Percentiles rank a stretch among this genome's conserved stretches.
phyloP scores from a whole-genome alignment of 2,329 filamentous ascomycete species.

The Fusarium goolgardi region DNA sequence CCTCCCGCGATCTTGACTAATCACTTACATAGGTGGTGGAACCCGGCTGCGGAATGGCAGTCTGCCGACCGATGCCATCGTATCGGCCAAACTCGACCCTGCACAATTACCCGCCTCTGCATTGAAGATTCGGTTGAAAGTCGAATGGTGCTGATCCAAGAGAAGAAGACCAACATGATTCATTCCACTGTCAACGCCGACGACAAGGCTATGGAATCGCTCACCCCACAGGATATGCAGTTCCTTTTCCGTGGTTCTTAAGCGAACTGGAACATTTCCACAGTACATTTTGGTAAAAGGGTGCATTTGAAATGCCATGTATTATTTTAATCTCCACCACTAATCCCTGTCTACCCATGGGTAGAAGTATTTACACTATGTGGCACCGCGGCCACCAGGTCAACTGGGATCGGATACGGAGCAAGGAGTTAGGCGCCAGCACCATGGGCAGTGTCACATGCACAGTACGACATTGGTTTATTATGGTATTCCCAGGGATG shows the following conservation, averaged over 20 bases:
- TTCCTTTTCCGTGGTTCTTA: slow-evolving; percentile 86
- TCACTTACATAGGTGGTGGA: slow-evolving; percentile 83
- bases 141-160: slow-evolving; percentile 93
- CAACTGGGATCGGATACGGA: slow-evolving; percentile 11
- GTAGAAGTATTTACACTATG: slow-evolving; percentile 8
- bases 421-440: slow-evolving; percentile 17
- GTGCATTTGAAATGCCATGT: background rate
- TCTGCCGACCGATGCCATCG: slow-evolving; percentile 93
- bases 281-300: background rate
- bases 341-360: background rate
- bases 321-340: background rate
- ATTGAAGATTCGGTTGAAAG: slow-evolving; percentile 98
- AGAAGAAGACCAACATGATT: slow-evolving; percentile 99
- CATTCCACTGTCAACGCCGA: slow-evolving; percentile 96
- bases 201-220: slow-evolving; percentile 87
- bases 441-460: background rate
- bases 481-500: slow-evolving; percentile 1
- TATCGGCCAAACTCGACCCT: slow-evolving; percentile 93
- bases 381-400: slow-evolving; percentile 5
- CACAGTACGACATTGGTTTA: background rate
- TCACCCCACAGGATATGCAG: slow-evolving; percentile 92
- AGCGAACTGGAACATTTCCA: slow-evolving; percentile 15
- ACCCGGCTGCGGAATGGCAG: slow-evolving; percentile 99
- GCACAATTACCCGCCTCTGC: slow-evolving; percentile 91
- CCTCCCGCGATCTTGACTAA: slow-evolving; percentile 40